A percentile compares a stretch with the other conserved stretches of the same genome.
Evolutionary conservation across 495 filamentous ascomycete species (phyloP).

Genomic region (Aspergillus ellipticus): DNA sequence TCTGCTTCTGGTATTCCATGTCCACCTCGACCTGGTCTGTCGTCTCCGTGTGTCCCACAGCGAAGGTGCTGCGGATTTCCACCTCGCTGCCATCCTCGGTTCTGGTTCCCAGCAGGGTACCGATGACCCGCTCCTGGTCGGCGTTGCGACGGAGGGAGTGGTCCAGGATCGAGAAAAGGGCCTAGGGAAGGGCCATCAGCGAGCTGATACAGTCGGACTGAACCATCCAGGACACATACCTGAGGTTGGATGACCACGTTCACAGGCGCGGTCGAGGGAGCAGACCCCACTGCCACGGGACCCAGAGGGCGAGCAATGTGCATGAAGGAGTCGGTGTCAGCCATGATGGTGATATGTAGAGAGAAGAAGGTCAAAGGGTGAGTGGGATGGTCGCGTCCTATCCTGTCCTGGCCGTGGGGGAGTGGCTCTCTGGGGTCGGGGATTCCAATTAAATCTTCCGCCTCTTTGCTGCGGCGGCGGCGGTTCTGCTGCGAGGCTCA

Average conservation of each 20-base stretch:
- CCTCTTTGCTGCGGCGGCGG: constrained; percentile 21
- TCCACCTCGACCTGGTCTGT: constrained; percentile 98
- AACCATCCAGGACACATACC: constrained; percentile 49
- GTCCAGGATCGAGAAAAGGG: constrained; percentile 94
- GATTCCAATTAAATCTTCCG: constrained; percentile 20
- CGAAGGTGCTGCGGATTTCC: constrained; percentile 91
- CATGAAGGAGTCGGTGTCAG: constrained; percentile 79
- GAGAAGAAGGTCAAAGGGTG: constrained; percentile 13
- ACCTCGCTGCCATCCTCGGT: constrained; percentile 95
- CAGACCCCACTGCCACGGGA: constrained; percentile 69
- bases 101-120: constrained; percentile 85
- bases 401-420: constrained; percentile 20
- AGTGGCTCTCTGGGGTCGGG: constrained; percentile 17
- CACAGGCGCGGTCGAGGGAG: constrained; percentile 81
- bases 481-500: constrained; percentile 30
- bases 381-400: constrained; percentile 10
- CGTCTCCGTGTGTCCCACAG: constrained; percentile 96
- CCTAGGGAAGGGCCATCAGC: constrained; percentile 46
- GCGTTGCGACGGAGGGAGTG: constrained; percentile 87
- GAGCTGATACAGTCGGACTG: neutral
- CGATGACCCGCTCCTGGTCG: constrained; percentile 91
- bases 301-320: constrained; percentile 91
- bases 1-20: constrained; percentile 99
- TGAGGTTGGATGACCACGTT: constrained; percentile 93
- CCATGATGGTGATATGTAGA: constrained; percentile 61